Base-by-base conservation (phyloP, 257 asterid species). In the Mentha longifolia region DNA sequence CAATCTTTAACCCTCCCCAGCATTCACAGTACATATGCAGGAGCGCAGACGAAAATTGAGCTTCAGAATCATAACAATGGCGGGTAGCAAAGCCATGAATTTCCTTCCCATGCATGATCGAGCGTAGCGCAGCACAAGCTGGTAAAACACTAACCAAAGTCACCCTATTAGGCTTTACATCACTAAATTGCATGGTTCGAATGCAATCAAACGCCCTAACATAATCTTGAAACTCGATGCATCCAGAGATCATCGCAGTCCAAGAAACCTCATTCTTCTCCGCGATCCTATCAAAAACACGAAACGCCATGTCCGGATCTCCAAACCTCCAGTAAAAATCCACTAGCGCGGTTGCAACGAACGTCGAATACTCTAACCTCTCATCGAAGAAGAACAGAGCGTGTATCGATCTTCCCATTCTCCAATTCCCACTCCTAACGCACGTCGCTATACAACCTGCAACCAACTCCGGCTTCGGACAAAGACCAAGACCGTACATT, bases 171-270 rank as follows among this genome's bases (percentile, higher is more conserved):
- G 94, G 94, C 59, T 78, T 75, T 31, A 85, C 33, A n/a, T 39
- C 61, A 62, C 81, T 84, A 30, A 47, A 56, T 72, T 75, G 96
- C 96, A 91, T 91, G 8, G 25, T 68, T 17, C 78, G 76, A 31
- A 88, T 56, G 75, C 75, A 84, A 65, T 65, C 67, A 31, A 88
- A 74, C 2, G 89, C 96, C 14, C 37, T 54, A 11, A 1, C 56
- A 50, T 80, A 76, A 62, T 86, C 83, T 22, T 25, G 67, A 65
- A 59, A 49, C 51, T 76, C 84, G 15, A 84, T 65, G 72, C 79
- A 86, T 66, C 96, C 96, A 0, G 82, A 63, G 30, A 91, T 70
- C 96, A 88, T 87, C 30, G 94, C 84, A 0, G 97, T 91, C 97
- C 97, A 91, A 3, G 92, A 85, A 3, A 88, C 90, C 73, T 82